Evolutionary conservation across 441 rosid species (phyloP).

Genomic region (Adansonia madagascariensis): DNA sequence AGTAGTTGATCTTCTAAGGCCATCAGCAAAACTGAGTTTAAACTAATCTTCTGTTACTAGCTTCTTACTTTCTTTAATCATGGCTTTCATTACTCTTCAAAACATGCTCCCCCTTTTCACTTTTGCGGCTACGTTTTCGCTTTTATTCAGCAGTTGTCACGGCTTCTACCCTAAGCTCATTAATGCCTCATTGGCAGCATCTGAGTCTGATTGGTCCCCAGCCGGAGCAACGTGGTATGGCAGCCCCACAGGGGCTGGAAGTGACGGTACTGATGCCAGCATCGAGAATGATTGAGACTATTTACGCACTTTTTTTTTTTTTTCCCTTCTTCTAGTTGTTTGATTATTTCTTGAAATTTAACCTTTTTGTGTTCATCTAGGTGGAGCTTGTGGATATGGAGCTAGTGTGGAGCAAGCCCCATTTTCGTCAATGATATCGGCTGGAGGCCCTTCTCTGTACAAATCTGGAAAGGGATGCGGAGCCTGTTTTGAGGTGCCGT

Average conservation of each 20-base stretch:
- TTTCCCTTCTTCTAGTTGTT: background rate
- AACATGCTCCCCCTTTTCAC: background rate
- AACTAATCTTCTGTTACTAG: background rate
- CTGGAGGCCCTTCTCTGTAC: slow-evolving; percentile 51
- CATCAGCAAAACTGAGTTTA: slow-evolving; percentile 16
- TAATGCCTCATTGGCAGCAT: slow-evolving; percentile 42
- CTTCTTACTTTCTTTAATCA: background rate
- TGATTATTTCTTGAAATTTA: background rate
- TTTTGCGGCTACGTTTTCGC: slow-evolving; percentile 24
- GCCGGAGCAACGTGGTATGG: slow-evolving; percentile 87
- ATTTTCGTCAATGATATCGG: slow-evolving; percentile 44
- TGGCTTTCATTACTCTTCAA: slow-evolving; percentile 1
- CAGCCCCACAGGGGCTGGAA: slow-evolving; percentile 58
- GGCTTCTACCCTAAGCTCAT: slow-evolving; percentile 53
- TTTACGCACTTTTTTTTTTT: background rate
- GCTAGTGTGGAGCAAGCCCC: slow-evolving; percentile 40
- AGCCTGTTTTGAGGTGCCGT: slow-evolving; percentile 48
- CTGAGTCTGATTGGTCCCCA: slow-evolving; percentile 49
- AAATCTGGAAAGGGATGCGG: slow-evolving; percentile 52
- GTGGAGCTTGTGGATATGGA: slow-evolving; percentile 54
- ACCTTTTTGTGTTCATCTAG: slow-evolving; percentile 26
- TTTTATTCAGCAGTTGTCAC: slow-evolving; percentile 34
- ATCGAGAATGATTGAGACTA: background rate
- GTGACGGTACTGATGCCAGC: slow-evolving; percentile 48
- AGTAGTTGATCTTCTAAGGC: background rate